Evolutionary conservation across 2,329 filamentous ascomycete species (phyloP), one percentile per base, ranked within the genome.

Genomic region (Periconia digitata): DNA sequence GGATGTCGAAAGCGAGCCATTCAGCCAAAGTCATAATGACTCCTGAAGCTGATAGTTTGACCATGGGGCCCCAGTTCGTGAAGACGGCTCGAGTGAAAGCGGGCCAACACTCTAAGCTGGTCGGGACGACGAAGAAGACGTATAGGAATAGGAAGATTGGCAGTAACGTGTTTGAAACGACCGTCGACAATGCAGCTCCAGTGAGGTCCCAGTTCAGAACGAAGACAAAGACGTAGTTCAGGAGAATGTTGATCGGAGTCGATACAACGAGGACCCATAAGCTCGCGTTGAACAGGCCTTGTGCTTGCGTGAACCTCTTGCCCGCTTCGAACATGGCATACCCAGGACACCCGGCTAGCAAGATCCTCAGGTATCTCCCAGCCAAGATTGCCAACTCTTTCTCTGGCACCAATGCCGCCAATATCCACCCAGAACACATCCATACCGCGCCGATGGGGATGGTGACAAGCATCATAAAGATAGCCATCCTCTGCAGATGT

Each of bases 1-100:
- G 61, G 45, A 72, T 70, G 35, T 72, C 69, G 40, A 69, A 71
- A 10, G 66, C 67, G 0, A 71, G 57, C 64, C 67, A 71, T 47
- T 71, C 67, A 5, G 92, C 92, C 2, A 96, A 87, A 92, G 96
- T 96, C 54, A 96, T 76, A 70, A 97, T 86, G 4, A 10, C 27
- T 32, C 92, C 92, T 0, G 92, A 92, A 16, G 96, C 74, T 1
- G 92, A 90, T n/a, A 97, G 84, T 40, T 84, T 83, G 56, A 96
- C 82, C 92, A 95, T 95, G 8, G 86, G 86, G 0, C 81, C 79
- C 89, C 89, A 94, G 62, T 92, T 90, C 17, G 76, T 73, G 49
- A 90, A 79, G 0, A 87, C 86, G 22, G 81, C 80, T 56, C 72
- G 77, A 4, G 83, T 85, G 67, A 92, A 86, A 1, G 89, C 89